phyloP scores from a whole-genome alignment of 176 grass and related monocot species.

The Puccinellia tenuiflora region DNA sequence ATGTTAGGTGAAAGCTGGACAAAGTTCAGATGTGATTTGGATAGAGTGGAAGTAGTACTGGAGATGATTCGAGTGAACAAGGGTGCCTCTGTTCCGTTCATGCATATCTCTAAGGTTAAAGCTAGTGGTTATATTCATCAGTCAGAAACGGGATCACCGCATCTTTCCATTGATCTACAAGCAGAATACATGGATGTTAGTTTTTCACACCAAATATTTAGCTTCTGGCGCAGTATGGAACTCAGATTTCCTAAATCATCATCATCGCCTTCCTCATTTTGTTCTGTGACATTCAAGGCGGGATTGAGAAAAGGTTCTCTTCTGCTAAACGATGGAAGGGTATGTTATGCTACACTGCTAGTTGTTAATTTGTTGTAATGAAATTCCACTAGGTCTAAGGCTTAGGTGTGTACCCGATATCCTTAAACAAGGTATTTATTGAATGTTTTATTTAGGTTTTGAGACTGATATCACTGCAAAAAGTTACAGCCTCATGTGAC shows the following conservation, averaged over 20 bases:
- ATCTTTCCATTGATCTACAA: slow-evolving; percentile 57
- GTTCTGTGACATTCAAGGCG: slow-evolving; percentile 45
- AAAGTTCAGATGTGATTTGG: slow-evolving; percentile 66
- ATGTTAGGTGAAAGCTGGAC: slow-evolving; percentile 40
- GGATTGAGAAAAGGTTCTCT: slow-evolving; percentile 84
- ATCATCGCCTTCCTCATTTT: slow-evolving; percentile 36
- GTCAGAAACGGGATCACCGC: slow-evolving; percentile 19
- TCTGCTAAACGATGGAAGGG: slow-evolving; percentile 96
- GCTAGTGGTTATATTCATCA: slow-evolving; percentile 38
- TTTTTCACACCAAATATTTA: slow-evolving; percentile 90
- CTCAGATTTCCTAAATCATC: slow-evolving; percentile 49
- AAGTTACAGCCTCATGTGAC: not conserved
- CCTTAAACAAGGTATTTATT: slow-evolving; percentile 1
- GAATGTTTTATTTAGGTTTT: slow-evolving; percentile 22
- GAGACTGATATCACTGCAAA: not conserved
- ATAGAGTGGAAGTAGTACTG: slow-evolving; percentile 64
- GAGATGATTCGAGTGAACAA: slow-evolving; percentile 69
- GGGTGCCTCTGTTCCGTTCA: slow-evolving; percentile 65
- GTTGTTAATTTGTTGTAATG: slow-evolving; percentile 24
- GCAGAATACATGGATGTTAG: slow-evolving; percentile 74
- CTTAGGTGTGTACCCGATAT: not conserved
- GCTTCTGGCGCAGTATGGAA: slow-evolving; percentile 55
- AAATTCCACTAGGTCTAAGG: not conserved
- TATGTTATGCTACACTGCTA: slow-evolving; percentile 38
- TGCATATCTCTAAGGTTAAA: slow-evolving; percentile 70